Evolutionary conservation across 164 flowering plant species (phyloP).

Genomic region (Dillenia suffruticosa): DNA sequence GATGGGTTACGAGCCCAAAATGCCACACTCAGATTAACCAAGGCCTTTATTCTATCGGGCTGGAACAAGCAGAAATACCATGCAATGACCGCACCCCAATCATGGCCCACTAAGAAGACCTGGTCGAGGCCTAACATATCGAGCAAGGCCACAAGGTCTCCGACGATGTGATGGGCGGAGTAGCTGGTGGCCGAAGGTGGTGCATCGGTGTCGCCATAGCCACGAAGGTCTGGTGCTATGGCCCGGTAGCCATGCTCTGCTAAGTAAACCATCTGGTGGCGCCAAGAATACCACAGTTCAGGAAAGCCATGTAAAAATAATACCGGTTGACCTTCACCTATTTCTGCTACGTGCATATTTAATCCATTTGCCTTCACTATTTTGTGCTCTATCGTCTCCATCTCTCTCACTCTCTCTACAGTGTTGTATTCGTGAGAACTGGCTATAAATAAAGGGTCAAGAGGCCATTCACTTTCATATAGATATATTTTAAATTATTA

Average conservation of each 20-base stretch:
- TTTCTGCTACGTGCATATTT: slow-evolving; percentile 51
- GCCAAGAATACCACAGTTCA: slow-evolving; percentile 67
- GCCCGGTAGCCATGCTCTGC: slow-evolving; percentile 49
- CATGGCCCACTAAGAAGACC: slow-evolving; percentile 69
- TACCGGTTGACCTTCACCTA: slow-evolving; percentile 38
- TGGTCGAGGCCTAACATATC: slow-evolving; percentile 45
- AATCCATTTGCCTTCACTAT: slow-evolving; percentile 38
- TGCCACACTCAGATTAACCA: slow-evolving; percentile 49
- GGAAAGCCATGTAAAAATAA: slow-evolving; percentile 70
- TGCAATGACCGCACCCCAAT: slow-evolving; percentile 67
- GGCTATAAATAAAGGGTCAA: no score
- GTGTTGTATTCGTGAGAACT: neutral
- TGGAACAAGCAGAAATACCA: slow-evolving; percentile 58
- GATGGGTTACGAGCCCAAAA: slow-evolving; percentile 37
- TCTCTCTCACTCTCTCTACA: neutral
- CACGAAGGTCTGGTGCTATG: slow-evolving; percentile 78
- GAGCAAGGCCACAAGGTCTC: slow-evolving; percentile 58
- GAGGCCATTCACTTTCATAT: no score
- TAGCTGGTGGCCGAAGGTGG: slow-evolving; percentile 40
- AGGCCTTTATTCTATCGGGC: slow-evolving; percentile 58
- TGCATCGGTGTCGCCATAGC: slow-evolving; percentile 73
- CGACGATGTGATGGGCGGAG: slow-evolving; percentile 52
- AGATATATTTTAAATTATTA: no score
- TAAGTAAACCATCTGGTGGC: slow-evolving; percentile 54
- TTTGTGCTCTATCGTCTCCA: slow-evolving; percentile 37